These are phyloP conservation scores for Leccinum huronense DNA, from an alignment of 1,284 basidiomycete genomes.

Conservation along the genomic window DNA sequence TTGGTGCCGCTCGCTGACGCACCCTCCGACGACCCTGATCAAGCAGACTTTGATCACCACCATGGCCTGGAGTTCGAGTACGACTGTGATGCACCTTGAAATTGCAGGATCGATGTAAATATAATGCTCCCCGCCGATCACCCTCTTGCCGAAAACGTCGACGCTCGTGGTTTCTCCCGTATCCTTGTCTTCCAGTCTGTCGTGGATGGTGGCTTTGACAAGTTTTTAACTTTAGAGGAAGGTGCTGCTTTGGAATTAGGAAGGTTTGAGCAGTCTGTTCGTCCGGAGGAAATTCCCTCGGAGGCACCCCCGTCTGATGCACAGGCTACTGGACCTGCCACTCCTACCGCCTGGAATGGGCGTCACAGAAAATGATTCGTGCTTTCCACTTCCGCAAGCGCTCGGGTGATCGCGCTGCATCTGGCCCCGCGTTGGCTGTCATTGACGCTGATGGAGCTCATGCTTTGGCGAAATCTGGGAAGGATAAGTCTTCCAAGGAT, in stretches of 20 bases:
- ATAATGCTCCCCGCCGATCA: conserved; percentile 65
- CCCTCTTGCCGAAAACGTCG: conserved; percentile 42
- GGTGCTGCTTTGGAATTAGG: conserved; percentile 73
- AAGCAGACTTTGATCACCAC: conserved; percentile 49
- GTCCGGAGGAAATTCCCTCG: conserved; percentile 15
- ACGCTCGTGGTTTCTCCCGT: conserved; percentile 45
- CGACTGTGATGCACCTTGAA: conserved; percentile 77
- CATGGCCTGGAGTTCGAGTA: conserved; percentile 86
- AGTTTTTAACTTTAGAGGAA: conserved; percentile 67
- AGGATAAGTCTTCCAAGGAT: conserved; percentile 41
- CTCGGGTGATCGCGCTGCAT: conserved; percentile 46
- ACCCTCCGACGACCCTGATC: conserved; percentile 42
- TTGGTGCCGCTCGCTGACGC: conserved; percentile 62
- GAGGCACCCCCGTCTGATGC: conserved; percentile 19
- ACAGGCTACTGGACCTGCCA: conserved; percentile 20
- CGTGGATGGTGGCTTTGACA: conserved; percentile 81
- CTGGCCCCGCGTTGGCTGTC: conserved; percentile 73
- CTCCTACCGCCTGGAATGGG: conserved; percentile 17
- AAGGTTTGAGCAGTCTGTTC: conserved; percentile 47
- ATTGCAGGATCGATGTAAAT: conserved; percentile 73
- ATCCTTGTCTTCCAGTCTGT: conserved; percentile 71
- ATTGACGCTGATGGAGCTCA: conserved; percentile 53
- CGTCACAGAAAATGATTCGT: conserved; percentile 54
- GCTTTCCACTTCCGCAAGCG: conserved; percentile 60
- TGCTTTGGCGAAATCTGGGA: conserved; percentile 35